Percentiles rank a stretch among this genome's conserved stretches.
phyloP scores from a whole-genome alignment of 139 green algal genomes.

The Nannochloris sp. region DNA sequence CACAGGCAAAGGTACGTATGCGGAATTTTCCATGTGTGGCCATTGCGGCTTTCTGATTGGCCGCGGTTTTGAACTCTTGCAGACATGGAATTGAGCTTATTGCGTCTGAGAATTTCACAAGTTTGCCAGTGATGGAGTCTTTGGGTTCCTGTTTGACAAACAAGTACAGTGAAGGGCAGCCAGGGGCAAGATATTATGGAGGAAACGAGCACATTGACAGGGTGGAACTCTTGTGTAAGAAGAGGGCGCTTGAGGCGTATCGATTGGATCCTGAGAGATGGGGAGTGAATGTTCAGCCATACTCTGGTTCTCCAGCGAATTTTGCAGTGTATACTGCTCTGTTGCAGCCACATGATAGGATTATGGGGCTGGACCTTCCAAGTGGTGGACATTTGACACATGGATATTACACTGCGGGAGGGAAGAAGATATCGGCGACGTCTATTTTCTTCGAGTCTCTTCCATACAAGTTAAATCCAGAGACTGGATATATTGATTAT shows the following conservation, averaged over 20 bases:
- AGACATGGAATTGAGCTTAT: constrained; percentile 97
- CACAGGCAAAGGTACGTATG: constrained; percentile 67
- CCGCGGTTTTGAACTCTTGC: constrained; percentile 8
- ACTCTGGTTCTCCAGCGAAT: constrained; percentile 79
- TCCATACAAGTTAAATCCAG: constrained; percentile 84
- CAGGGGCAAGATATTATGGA: constrained; percentile 91
- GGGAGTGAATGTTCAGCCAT: constrained; percentile 86
- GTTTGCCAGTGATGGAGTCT: constrained; percentile 82
- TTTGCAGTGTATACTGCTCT: constrained; percentile 89
- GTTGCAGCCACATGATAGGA: constrained; percentile 70
- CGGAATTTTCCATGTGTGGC: neutral
- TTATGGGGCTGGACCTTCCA: constrained; percentile 85
- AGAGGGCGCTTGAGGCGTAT: constrained; percentile 64
- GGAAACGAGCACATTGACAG: constrained; percentile 92
- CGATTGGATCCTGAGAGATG: constrained; percentile 51
- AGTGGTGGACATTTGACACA: constrained; percentile 80
- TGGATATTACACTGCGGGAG: constrained; percentile 81
- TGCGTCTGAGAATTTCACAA: constrained; percentile 96
- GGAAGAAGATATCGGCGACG: constrained; percentile 78
- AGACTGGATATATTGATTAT: constrained; percentile 76
- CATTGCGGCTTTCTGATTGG: neutral
- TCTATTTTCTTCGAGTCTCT: constrained; percentile 85
- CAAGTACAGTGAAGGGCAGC: constrained; percentile 96
- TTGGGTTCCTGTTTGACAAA: constrained; percentile 95
- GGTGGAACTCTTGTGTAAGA: constrained; percentile 39